Conservation (phyloP, 257 asterid genomes). For the Nicotiana paniculata region DNA sequence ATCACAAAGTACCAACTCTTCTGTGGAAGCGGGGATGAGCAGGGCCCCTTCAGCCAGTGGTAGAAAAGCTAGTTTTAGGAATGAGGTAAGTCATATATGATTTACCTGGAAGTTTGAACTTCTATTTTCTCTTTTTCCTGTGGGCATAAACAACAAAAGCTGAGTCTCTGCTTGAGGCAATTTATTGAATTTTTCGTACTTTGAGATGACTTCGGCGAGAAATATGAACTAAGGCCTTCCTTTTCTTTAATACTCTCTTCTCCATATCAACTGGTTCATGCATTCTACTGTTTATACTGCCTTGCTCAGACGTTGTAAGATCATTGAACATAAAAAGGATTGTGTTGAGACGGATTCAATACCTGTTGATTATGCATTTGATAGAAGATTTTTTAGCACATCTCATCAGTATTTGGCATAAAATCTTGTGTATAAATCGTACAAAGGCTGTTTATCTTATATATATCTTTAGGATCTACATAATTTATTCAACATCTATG, state of each 20-base stretch:
- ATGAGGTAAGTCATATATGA: conserved; percentile 44
- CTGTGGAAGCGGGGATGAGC: conserved; percentile 19
- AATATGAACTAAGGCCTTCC: not conserved
- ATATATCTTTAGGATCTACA: not conserved
- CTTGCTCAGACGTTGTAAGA: not conserved
- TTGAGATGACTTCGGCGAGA: not conserved
- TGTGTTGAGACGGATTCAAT: not conserved
- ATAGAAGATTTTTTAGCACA: not conserved
- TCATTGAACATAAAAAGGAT: not conserved
- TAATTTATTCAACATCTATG: conserved; percentile 4
- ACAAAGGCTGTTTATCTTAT: not conserved
- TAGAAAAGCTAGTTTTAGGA: conserved; percentile 47
- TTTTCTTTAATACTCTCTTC: not conserved
- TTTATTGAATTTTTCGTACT: not conserved
- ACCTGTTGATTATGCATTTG: not conserved
- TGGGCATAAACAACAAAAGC: not conserved
- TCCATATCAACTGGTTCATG: not conserved
- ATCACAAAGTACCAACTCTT: conserved; percentile 21
- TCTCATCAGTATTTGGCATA: not conserved
- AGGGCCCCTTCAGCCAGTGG: conserved; percentile 25
- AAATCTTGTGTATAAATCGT: not conserved
- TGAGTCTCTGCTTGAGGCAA: not conserved
- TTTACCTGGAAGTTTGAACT: not conserved
- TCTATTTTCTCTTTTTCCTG: not conserved
- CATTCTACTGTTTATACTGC: not conserved